phyloP scores from a whole-genome alignment of 1,139 yeast genomes.

The Pneumocystis wakefieldiae region DNA sequence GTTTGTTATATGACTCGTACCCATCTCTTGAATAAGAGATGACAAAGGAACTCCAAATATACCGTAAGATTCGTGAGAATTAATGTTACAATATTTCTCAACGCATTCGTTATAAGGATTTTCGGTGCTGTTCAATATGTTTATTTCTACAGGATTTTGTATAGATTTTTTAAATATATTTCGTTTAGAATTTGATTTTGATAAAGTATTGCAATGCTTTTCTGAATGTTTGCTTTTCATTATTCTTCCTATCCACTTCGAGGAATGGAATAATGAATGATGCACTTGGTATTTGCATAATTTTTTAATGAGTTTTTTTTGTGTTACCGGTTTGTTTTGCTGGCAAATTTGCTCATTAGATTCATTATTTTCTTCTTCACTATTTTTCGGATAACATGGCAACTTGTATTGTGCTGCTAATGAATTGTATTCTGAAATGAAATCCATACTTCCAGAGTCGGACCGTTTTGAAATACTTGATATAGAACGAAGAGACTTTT shows the following conservation, averaged over 20 bases:
- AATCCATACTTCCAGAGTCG: not conserved
- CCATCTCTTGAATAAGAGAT: not conserved
- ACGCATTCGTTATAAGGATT: not conserved
- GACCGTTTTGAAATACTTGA: not conserved
- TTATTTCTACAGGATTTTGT: not conserved
- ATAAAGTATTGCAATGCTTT: not conserved
- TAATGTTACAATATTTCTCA: not conserved
- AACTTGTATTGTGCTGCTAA: not conserved
- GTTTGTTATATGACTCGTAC: not conserved
- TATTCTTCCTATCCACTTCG: not conserved
- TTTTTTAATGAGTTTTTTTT: not conserved
- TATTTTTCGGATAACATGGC: not conserved
- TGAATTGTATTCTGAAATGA: not conserved
- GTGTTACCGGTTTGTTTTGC: not conserved
- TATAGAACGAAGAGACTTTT: not conserved
- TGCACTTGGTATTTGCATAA: not conserved
- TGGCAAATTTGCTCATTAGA: not conserved
- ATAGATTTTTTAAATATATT: not conserved
- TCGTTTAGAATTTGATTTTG: not conserved
- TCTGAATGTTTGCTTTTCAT: not conserved
- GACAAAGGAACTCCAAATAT: not conserved
- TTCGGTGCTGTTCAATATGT: not conserved
- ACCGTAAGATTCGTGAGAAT: not conserved
- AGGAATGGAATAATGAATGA: not conserved
- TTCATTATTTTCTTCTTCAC: not conserved